These are phyloP conservation scores for Uncinocarpus reesii DNA, from an alignment of 2,329 filamentous ascomycete genomes.

Conservation along the genomic window DNA sequence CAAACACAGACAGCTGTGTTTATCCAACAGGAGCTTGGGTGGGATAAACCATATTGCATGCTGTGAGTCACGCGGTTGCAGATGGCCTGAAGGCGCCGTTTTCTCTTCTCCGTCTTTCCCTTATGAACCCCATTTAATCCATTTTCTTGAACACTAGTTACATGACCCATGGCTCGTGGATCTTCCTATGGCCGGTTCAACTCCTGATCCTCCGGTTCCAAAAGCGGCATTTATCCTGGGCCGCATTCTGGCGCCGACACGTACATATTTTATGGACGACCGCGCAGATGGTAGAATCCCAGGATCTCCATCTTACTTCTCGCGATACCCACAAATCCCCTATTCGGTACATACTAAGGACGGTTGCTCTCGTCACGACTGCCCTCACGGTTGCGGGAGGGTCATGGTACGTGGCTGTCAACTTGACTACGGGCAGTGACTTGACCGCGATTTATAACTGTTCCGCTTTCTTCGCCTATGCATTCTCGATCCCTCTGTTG, in stretches of 20 bases:
- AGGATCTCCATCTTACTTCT: slow-evolving; percentile 54
- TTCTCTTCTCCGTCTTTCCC: background rate
- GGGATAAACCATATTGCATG: slow-evolving; percentile 99
- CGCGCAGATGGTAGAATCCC: slow-evolving; percentile 75
- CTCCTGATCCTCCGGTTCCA: slow-evolving; percentile 69
- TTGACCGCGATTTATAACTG: slow-evolving; percentile 98
- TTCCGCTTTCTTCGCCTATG: slow-evolving; percentile 96
- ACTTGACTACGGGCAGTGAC: slow-evolving; percentile 84
- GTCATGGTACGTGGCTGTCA: slow-evolving; percentile 92
- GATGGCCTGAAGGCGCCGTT: background rate
- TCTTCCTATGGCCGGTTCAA: slow-evolving; percentile 76
- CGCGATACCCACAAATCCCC: slow-evolving; percentile 39
- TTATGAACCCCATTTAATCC: slow-evolving; percentile 7
- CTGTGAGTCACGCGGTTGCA: slow-evolving; percentile 50
- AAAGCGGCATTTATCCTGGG: slow-evolving; percentile 68
- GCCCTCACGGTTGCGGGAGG: slow-evolving; percentile 82
- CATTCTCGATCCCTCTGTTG: slow-evolving; percentile 83
- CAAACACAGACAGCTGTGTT: slow-evolving; percentile 95
- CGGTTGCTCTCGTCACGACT: slow-evolving; percentile 70
- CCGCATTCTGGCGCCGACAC: slow-evolving; percentile 72
- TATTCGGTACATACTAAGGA: slow-evolving; percentile 64
- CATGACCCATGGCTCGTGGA: slow-evolving; percentile 90
- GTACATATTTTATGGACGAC: slow-evolving; percentile 53
- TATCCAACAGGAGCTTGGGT: slow-evolving; percentile 82
- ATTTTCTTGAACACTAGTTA: slow-evolving; percentile 41